Percentiles rank a stretch among this genome's conserved stretches.
Conservation (phyloP, 2,329 filamentous ascomycete species). For the Metarhizium brunneum region DNA sequence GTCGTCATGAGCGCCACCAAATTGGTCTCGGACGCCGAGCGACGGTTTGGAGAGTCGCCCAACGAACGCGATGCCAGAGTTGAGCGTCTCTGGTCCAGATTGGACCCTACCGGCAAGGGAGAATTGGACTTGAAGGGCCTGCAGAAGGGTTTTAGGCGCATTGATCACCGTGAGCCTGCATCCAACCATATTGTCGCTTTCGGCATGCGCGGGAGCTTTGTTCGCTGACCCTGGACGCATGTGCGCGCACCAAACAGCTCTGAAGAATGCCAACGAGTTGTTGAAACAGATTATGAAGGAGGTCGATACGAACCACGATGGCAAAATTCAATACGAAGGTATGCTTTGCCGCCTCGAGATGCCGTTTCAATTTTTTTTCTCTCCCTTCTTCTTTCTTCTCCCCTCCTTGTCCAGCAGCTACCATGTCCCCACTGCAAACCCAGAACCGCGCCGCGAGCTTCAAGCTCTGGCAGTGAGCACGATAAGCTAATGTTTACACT, state of each 20-base stretch:
- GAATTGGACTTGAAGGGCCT: conserved; percentile 78
- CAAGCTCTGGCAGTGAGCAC: background rate
- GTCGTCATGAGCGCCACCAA: conserved; percentile 32
- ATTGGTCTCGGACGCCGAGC: conserved; percentile 41
- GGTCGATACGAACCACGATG: conserved; percentile 81
- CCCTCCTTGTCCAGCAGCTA: background rate
- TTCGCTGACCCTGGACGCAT: conserved; percentile 2
- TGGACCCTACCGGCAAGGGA: conserved; percentile 69
- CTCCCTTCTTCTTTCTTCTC: background rate
- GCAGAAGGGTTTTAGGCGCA: conserved; percentile 73
- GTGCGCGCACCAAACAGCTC: conserved; percentile 30
- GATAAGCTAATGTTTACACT: background rate
- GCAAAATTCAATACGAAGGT: conserved; percentile 87
- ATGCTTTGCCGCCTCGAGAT: conserved; percentile 20
- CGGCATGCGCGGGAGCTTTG: background rate
- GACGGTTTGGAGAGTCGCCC: conserved; percentile 67
- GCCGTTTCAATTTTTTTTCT: background rate
- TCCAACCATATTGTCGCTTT: background rate
- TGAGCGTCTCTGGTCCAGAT: conserved; percentile 71
- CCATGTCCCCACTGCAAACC: background rate
- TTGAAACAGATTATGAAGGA: conserved; percentile 69
- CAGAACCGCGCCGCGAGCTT: background rate
- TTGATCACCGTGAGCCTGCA: conserved; percentile 76
- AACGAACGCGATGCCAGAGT: conserved; percentile 74
- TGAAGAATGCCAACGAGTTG: conserved; percentile 88